phyloP scores from a whole-genome alignment of 2,329 filamentous ascomycete species.

The Nemania serpens region DNA sequence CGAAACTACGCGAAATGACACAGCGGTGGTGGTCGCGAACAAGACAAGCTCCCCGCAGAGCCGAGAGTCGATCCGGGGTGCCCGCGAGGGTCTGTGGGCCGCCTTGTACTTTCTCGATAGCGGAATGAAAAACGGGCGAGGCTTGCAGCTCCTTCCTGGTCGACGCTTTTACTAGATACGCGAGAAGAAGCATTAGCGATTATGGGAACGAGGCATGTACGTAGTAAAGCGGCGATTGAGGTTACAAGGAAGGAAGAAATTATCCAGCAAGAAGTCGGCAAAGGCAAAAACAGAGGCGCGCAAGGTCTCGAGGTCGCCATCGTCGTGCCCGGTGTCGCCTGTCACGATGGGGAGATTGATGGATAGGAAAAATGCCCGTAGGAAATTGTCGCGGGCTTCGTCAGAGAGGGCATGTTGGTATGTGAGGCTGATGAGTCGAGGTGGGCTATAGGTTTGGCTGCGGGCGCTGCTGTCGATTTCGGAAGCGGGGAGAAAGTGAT shows the following conservation, averaged over 20 bases:
- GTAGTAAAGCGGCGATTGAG: neutral
- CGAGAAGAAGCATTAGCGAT: neutral
- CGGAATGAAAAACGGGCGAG: conserved; percentile 34
- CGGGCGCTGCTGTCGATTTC: conserved; percentile 16
- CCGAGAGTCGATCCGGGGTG: conserved; percentile 34
- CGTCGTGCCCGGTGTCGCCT: conserved; percentile 7
- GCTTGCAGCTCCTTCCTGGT: conserved; percentile 35
- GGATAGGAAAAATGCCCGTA: conserved; percentile 36
- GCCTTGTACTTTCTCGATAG: conserved; percentile 30
- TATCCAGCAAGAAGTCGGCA: conserved; percentile 37
- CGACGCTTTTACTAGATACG: conserved; percentile 35
- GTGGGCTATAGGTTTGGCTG: conserved; percentile 30
- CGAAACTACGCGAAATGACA: conserved; percentile 36
- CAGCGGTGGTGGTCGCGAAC: conserved; percentile 39
- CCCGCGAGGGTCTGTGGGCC: conserved; percentile 26
- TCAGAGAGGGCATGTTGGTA: conserved; percentile 36
- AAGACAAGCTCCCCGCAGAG: conserved; percentile 38
- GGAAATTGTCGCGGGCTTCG: conserved; percentile 33
- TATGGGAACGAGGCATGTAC: neutral
- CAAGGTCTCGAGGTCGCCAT: conserved; percentile 26
- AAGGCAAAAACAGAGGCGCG: conserved; percentile 30
- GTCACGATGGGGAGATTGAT: conserved; percentile 19
- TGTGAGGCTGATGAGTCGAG: conserved; percentile 35
- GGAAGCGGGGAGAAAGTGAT: conserved; percentile 20
- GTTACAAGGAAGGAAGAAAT: conserved; percentile 37